phyloP scores from a whole-genome alignment of 2,329 filamentous ascomycete species.

The Verticillium isaacii region DNA sequence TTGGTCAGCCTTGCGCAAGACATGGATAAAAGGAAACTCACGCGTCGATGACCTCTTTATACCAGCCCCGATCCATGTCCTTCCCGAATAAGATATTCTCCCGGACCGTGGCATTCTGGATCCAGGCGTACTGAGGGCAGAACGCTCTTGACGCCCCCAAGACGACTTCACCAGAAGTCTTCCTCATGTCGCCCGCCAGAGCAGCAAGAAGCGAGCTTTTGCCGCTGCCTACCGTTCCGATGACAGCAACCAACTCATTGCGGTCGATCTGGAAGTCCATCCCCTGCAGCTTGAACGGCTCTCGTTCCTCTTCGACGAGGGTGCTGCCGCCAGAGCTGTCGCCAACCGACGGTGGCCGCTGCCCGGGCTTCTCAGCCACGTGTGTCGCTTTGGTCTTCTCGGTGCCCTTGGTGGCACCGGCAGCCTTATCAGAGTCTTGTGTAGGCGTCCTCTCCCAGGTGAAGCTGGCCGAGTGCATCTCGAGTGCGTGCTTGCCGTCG shows the following conservation, averaged over 20 bases:
- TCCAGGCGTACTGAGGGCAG: conserved; percentile 97
- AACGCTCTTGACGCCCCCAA: conserved; percentile 81
- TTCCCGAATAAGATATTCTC: conserved; percentile 93
- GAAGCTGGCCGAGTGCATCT: conserved; percentile 69
- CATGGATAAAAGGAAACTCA: conserved; percentile 29
- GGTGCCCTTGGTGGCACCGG: conserved; percentile 24
- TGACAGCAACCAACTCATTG: conserved; percentile 78
- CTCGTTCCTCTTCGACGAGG: conserved; percentile 51
- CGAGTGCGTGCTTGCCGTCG: conserved; percentile 64
- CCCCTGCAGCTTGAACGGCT: conserved; percentile 69
- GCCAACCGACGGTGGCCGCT: conserved; percentile 28
- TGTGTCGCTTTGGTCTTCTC: conserved; percentile 14
- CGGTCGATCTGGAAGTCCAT: conserved; percentile 65
- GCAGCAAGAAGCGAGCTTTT: conserved; percentile 88
- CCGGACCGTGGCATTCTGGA: conserved; percentile 82
- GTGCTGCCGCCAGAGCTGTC: conserved; percentile 50
- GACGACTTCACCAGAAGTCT: conserved; percentile 67
- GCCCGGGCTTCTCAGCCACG: conserved; percentile 7
- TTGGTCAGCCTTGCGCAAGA: conserved; percentile 7
- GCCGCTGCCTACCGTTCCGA: conserved; percentile 82
- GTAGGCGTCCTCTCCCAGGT: conserved; percentile 75
- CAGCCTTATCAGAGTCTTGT: conserved; percentile 46
- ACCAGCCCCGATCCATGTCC: conserved; percentile 70
- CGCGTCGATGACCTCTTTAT: conserved; percentile 76
- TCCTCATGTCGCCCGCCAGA: conserved; percentile 89